Evolutionary conservation across 805 yeast genomes (phyloP), one percentile per base, ranked within the genome.

Genomic region (Kluyveromyces starmeri): DNA sequence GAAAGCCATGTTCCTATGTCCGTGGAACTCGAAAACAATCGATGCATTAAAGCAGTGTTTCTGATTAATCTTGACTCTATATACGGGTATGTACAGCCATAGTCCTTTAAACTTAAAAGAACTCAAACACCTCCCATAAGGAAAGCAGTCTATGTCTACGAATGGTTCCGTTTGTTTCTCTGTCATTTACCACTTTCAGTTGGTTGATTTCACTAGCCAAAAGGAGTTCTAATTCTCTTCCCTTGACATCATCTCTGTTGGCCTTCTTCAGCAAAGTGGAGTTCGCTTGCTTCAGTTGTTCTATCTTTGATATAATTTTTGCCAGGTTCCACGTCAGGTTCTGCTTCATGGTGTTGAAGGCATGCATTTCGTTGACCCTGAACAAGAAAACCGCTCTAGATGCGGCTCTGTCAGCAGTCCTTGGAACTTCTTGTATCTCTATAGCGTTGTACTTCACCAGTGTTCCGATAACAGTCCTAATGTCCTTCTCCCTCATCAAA

Each of bases 391-490:
- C 80, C 1, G 96, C 80, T 45, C 95, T 75, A 26, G 83, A 76
- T 0, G 96, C 95, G 2, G 94, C 88, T 45, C 97, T 70, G 55
- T 92, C 97, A 16, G 76, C 78, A 7, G 95, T 80, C 48, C 89
- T 73, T 9, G 97, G 96, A 19, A 92, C 81, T 61, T 92, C 98
- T 59, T 89, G 97, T 23, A 88, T 70, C 52, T 89, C 95, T 13
- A 88, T 63, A 13, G 83, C 70, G 41, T 88, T 85, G 43, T 75
- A 68, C 35, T 70, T 72, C 18, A 83, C 70, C 35, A 92, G 62
- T 21, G 73, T 71, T 29, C 80, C 72, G 28, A 86, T 61, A 28
- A 80, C 75, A 25, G 78, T 75, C 37, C 96, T 68, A 7, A 86
- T 82, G 23, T 77, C 81, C 40, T 72, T 73, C 39, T 85, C 94